Evolutionary conservation across 176 grass and related monocot species (phyloP).

Genomic region (Ananas comosus): DNA sequence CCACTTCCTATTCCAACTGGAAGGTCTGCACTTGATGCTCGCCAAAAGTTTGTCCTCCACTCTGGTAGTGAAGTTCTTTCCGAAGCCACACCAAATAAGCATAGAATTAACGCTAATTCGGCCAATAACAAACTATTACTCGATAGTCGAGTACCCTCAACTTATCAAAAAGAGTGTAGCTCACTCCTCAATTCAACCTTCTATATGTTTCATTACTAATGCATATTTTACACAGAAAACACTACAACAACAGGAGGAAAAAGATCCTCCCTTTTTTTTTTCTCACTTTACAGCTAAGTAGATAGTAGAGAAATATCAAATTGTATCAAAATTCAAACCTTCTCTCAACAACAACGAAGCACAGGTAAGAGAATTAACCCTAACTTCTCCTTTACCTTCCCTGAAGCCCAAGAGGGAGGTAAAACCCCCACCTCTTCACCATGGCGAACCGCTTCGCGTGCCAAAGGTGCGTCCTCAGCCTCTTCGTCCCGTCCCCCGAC

Average conservation of each 20-base stretch:
- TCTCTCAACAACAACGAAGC: neutral
- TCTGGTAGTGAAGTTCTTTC: too few species aligned
- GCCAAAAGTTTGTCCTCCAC: too few species aligned
- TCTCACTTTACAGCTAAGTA: neutral
- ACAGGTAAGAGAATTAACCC: neutral
- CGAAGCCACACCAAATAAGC: too few species aligned
- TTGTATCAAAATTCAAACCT: neutral
- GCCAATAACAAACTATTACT: too few species aligned
- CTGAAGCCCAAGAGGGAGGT: constrained; percentile 43
- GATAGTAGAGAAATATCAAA: neutral
- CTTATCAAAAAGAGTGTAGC: too few species aligned
- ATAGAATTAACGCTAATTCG: too few species aligned
- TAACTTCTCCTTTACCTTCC: constrained; percentile 35
- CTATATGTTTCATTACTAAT: neutral
- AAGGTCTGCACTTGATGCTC: too few species aligned
- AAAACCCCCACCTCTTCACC: constrained; percentile 64
- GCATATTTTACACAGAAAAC: neutral
- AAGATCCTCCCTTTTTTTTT: neutral
- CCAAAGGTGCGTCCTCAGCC: constrained; percentile 82
- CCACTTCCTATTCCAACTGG: too few species aligned
- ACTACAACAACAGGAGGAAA: neutral
- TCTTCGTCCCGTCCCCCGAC: constrained; percentile 41
- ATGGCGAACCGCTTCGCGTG: constrained; percentile 80
- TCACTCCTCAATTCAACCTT: too few species aligned
- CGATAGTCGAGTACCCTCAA: too few species aligned